phyloP scores from a whole-genome alignment of 257 asterid genomes.

The Oldenlandia corymbosa region DNA sequence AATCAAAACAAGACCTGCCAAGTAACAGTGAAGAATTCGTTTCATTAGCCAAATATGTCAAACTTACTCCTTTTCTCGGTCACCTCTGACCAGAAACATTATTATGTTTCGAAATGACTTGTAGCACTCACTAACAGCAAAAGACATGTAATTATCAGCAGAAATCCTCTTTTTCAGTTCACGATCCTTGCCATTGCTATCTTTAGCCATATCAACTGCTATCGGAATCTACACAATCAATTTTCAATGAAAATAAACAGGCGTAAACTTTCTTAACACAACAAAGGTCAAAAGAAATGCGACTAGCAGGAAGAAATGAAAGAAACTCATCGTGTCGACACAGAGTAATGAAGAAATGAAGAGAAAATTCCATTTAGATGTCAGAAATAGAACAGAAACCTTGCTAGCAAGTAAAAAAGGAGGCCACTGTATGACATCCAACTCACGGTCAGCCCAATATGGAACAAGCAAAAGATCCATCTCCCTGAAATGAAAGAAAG shows the following conservation, averaged over 20 bases:
- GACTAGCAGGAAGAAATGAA: neutral
- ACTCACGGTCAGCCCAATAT: slow-evolving; percentile 96
- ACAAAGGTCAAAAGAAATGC: neutral
- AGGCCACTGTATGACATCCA: slow-evolving; percentile 96
- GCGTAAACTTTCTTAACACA: neutral
- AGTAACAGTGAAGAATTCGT: neutral
- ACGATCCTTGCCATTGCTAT: slow-evolving; percentile 84
- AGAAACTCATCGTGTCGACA: slow-evolving; percentile 2
- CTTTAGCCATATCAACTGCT: slow-evolving; percentile 99
- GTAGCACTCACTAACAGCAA: slow-evolving; percentile 93
- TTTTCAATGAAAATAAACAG: slow-evolving; percentile 6
- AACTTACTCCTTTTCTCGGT: slow-evolving; percentile 73
- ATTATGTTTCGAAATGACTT: slow-evolving; percentile 85
- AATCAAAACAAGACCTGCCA: neutral
- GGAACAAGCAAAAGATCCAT: slow-evolving; percentile 99
- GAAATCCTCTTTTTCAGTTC: slow-evolving; percentile 87
- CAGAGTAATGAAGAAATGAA: neutral
- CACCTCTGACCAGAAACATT: slow-evolving; percentile 62
- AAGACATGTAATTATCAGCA: slow-evolving; percentile 77
- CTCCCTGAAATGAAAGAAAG: slow-evolving; percentile 54
- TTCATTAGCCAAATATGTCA: neutral
- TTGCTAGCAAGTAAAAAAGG: slow-evolving; percentile 99
- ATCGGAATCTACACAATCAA: slow-evolving; percentile 70
- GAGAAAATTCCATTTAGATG: neutral
- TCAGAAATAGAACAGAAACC: slow-evolving; percentile 31